Evolutionary conservation across 805 yeast genomes (phyloP), one percentile per base, ranked within the genome.

Genomic region (Naumovozyma dairenensis): DNA sequence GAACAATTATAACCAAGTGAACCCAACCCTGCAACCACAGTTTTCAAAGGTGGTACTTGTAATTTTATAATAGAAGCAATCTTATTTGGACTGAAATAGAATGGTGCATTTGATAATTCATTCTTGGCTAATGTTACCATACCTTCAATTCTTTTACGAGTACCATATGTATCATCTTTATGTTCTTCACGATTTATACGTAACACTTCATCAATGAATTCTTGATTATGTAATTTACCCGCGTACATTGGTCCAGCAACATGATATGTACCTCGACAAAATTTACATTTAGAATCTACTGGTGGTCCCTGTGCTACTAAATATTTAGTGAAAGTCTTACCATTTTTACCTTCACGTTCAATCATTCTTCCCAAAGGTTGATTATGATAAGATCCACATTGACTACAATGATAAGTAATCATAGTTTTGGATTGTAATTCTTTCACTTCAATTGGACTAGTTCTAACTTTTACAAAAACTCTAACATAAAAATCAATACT

Each of bases 181-280:
- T 75, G 67, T 6, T 57, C 57, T 2, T 51, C 60, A 17, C 57
- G 50, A 49, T 77, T 71, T 43, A 75, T 59, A n/a, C 67, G 63
- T 35, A 84, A 65, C 29, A 87, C 67, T 43, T 65, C 71, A 18
- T 72, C 65, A 28, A 89, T 65, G 48, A 89, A 92, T 14, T 69
- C 73, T 17, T 56, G 53, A 50, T 80, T 71, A 50, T 89, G 97
- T 37, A 92, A 57, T 5, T 69, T 65, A 0, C 86, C 94, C 8
- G 77, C 86, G 82, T 94, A 92, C 95, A 92, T 82, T 39, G 99
- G 99, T 4, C 99, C 99, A 6, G 89, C 86, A 22, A 92, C 54
- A 53, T 83, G 94, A 55, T 73, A 72, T 2, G 73, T 68, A 25
- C 58, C 56, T 38, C 65, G 68, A 62, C 98, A 92, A 55, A 67